Base-by-base conservation (phyloP, 2,329 filamentous ascomycete species). In the Macroventuria anomochaeta region DNA sequence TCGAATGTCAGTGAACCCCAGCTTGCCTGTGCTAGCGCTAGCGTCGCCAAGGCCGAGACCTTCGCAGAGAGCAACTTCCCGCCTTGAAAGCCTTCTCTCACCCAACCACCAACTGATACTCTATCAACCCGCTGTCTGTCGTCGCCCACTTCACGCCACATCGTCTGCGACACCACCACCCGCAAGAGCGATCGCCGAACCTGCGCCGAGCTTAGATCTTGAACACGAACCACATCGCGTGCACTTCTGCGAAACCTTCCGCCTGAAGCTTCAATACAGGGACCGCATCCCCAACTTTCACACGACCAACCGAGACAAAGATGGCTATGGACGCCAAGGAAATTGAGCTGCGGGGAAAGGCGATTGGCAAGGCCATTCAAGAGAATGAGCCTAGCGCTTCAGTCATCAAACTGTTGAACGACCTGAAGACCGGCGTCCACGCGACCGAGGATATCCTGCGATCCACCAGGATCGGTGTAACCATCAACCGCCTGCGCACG, bases 371-470 rank as follows among this genome's bases (percentile, higher is more conserved):
- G 79, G 90, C 91, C 20, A 82, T 90, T 36, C 80, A 82, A 39
- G 85, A 87, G 51, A 90, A 90, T 69, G 90, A 96, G 68, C 86
- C 92, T 4, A 71, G 90, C 21, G 77, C 87, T 33, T 88, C 85
- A 56, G 83, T 96, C 43, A 80, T 96, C 49, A 81, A 83, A 46
- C 82, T 97, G 57, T 80, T 99, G 46, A 87, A 88, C 67, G 85
- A 88, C 43, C 81, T 97, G 32, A 90, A 93, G 77, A 87, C 88
- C 68, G 89, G 90, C 58, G 87, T 93, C 29, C 84, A 85, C 39
- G 90, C 93, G 8, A 95, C 90, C 2, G 95, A 99, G 77, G 91
- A 97, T 64, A 84, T 96, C 65, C 81, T 99, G 62, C 87, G 93
- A 70, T 89, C 89, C 34, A 97, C 93, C n/a, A 90, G 89, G 65